These are phyloP conservation scores for Pelargonium citronellum DNA, from an alignment of 441 rosid genomes.

Conservation along the genomic window DNA sequence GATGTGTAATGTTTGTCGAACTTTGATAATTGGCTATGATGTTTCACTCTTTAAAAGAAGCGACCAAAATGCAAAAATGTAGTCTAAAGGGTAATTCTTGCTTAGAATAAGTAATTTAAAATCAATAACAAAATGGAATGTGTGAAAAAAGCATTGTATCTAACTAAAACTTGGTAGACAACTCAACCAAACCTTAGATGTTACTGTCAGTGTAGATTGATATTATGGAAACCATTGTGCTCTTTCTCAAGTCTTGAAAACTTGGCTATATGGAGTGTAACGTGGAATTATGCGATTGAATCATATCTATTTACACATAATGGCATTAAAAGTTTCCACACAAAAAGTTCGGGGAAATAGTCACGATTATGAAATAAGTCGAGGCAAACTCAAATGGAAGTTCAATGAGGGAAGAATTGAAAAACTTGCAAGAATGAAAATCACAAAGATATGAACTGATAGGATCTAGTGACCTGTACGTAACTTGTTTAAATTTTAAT, in stretches of 20 bases:
- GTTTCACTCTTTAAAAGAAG: background rate
- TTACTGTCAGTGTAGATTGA: background rate
- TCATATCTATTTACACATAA: too few species aligned
- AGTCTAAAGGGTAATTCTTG: background rate
- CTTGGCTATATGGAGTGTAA: background rate
- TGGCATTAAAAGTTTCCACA: too few species aligned
- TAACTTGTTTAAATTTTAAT: too few species aligned
- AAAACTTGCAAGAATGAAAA: too few species aligned
- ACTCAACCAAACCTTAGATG: background rate
- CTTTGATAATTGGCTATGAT: background rate
- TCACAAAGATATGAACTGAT: too few species aligned
- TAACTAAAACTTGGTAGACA: slow-evolving; percentile 5
- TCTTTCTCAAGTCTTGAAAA: slow-evolving; percentile 6
- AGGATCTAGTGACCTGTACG: too few species aligned
- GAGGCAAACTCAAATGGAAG: too few species aligned
- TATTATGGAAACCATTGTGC: background rate
- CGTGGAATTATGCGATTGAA: background rate
- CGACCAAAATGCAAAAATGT: background rate
- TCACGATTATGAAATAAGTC: too few species aligned
- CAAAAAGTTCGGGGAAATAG: too few species aligned
- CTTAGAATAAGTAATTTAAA: background rate
- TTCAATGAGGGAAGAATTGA: too few species aligned
- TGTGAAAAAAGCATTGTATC: slow-evolving; percentile 1
- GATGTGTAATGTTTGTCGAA: background rate
- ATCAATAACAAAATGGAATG: background rate